Evolutionary conservation across 2,329 filamentous ascomycete genomes (phyloP).

Genomic region (Blumeria graminis): DNA sequence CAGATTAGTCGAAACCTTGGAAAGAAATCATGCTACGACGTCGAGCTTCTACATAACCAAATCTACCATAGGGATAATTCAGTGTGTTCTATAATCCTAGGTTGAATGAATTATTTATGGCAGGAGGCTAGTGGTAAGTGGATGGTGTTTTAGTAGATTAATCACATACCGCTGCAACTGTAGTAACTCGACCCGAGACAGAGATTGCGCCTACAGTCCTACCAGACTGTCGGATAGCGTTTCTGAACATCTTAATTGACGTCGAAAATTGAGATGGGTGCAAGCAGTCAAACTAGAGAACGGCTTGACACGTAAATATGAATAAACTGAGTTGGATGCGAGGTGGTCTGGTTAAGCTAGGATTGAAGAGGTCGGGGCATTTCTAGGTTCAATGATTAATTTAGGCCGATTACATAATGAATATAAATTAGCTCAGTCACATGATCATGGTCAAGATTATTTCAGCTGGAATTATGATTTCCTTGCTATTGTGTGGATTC

Average conservation of each 20-base stretch:
- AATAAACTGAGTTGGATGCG: neutral
- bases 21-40: constrained; percentile 10
- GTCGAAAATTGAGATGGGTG: constrained; percentile 25
- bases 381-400: neutral
- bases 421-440: constrained; percentile 1
- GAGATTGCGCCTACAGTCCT: constrained; percentile 85
- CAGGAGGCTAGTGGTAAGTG: constrained; percentile 12
- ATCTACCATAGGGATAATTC: constrained; percentile 10
- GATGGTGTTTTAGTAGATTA: constrained; percentile 5
- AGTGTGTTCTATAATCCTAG: constrained; percentile 17
- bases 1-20: constrained; percentile 28
- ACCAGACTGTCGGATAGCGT: constrained; percentile 90
- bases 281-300: constrained; percentile 36
- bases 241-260: constrained; percentile 71
- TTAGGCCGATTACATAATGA: neutral
- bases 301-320: constrained; percentile 21
- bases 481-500: no score
- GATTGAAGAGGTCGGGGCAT: neutral
- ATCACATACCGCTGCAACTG: constrained; percentile 47
- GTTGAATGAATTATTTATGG: constrained; percentile 6
- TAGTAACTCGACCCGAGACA: constrained; percentile 68
- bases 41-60: constrained; percentile 18
- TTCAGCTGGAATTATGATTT: neutral
- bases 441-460: neutral
- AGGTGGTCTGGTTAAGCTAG: neutral